Percentiles rank a stretch among this genome's conserved stretches.
phyloP scores from a whole-genome alignment of 192 early-diverging fungal species.

The Coemansia sp. region DNA sequence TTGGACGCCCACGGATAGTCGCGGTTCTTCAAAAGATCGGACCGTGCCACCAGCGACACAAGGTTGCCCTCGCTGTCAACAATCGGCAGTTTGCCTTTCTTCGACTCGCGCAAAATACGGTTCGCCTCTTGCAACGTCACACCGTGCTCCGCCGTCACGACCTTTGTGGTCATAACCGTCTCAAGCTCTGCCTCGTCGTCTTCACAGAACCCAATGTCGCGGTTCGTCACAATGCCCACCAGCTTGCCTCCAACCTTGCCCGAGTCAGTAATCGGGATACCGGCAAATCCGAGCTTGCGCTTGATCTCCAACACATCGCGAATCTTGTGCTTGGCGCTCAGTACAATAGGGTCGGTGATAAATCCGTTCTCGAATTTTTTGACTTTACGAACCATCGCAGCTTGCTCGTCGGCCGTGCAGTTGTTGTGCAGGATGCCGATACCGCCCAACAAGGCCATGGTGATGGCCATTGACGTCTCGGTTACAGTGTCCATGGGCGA shows the following conservation, averaged over 20 bases:
- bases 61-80: conserved; percentile 81
- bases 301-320: conserved; percentile 87
- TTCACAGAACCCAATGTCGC: conserved; percentile 92
- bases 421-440: conserved; percentile 98
- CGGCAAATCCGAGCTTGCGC: conserved; percentile 85
- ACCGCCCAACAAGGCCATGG: conserved; percentile 93
- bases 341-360: conserved; percentile 89
- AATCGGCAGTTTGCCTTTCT: conserved; percentile 97
- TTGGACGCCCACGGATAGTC: conserved; percentile 94
- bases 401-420: conserved; percentile 93
- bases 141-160: conserved; percentile 83
- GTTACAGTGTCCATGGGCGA: conserved; percentile 99
- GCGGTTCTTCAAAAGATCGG: conserved; percentile 95
- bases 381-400: conserved; percentile 96
- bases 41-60: conserved; percentile 87
- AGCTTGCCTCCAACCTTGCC: conserved; percentile 88
- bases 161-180: conserved; percentile 87
- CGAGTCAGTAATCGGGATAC: conserved; percentile 92
- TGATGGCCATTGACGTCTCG: conserved; percentile 97
- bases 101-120: conserved; percentile 78
- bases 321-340: conserved; percentile 81
- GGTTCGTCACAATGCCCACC: conserved; percentile 93
- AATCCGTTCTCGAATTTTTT: conserved; percentile 99
- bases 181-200: conserved; percentile 65
- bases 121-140: conserved; percentile 91